These are phyloP conservation scores for Coprinopsis cinerea DNA, from an alignment of 768 basidiomycete species.

Conservation along the genomic window DNA sequence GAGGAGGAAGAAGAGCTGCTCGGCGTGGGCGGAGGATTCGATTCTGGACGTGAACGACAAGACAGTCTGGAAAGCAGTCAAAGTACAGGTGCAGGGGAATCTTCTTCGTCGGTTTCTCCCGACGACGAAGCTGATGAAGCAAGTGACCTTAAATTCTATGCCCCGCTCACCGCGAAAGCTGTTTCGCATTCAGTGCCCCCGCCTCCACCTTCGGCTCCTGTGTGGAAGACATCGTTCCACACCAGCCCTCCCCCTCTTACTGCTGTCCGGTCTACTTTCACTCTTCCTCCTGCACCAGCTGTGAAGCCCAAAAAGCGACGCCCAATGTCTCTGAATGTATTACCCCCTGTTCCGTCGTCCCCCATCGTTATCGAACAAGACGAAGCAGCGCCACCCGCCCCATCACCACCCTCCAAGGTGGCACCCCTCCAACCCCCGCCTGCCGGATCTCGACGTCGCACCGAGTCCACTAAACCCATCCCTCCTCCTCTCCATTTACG, in stretches of 20 bases:
- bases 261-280: slow-evolving; percentile 49
- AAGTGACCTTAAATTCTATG: slow-evolving; percentile 18
- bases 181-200: slow-evolving; percentile 16
- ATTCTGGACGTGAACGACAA: slow-evolving; percentile 35
- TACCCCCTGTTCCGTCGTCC: slow-evolving; percentile 71
- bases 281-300: slow-evolving; percentile 27
- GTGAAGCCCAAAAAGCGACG: slow-evolving; percentile 49
- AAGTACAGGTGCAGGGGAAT: slow-evolving; percentile 21
- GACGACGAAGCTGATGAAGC: slow-evolving; percentile 34
- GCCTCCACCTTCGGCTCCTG: slow-evolving; percentile 50
- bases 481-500: slow-evolving; percentile 56
- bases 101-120: slow-evolving; percentile 38
- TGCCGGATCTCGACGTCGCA: slow-evolving; percentile 36
- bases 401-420: slow-evolving; percentile 9
- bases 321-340: slow-evolving; percentile 52
- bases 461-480: slow-evolving; percentile 47
- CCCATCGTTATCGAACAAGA: slow-evolving; percentile 40
- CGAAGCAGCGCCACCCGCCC: background rate
- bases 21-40: slow-evolving; percentile 63
- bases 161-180: slow-evolving; percentile 21
- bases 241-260: slow-evolving; percentile 44
- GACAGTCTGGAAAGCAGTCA: slow-evolving; percentile 23
- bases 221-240: slow-evolving; percentile 52
- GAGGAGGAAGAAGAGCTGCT: slow-evolving; percentile 73
- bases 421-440: slow-evolving; percentile 21